These are phyloP conservation scores for Pecoramyces ruminantium DNA, from an alignment of 192 early-diverging fungal species.

Conservation along the genomic window DNA sequence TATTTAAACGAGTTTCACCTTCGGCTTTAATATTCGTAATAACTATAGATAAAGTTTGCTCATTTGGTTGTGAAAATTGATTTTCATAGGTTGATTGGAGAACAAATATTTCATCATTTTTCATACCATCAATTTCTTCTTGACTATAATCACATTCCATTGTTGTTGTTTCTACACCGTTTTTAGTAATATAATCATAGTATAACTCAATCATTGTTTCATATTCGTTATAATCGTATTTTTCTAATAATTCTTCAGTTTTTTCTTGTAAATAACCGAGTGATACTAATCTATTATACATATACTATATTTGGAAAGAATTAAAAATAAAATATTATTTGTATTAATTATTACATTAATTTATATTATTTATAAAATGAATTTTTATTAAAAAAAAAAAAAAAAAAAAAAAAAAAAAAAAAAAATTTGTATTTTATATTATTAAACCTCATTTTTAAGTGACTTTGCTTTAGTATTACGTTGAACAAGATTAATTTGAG, in stretches of 20 bases:
- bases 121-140: conserved; percentile 9
- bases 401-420: too few relatives aligned
- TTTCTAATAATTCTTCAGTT: conserved; percentile 24
- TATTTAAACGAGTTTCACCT: conserved; percentile 24
- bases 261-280: conserved; percentile 35
- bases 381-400: too few relatives aligned
- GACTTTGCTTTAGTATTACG: background rate
- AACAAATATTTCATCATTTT: conserved; percentile 42
- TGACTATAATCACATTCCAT: conserved; percentile 13
- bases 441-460: background rate
- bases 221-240: conserved; percentile 22
- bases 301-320: too few relatives aligned
- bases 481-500: background rate
- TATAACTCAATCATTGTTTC: conserved; percentile 31
- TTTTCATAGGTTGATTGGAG: conserved; percentile 51
- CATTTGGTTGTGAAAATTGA: conserved; percentile 15
- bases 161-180: conserved; percentile 18
- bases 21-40: conserved; percentile 16
- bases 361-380: too few relatives aligned
- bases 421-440: too few relatives aligned
- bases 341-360: too few relatives aligned
- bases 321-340: too few relatives aligned
- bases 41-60: conserved; percentile 1
- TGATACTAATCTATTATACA: conserved; percentile 31
- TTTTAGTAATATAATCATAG: conserved; percentile 5